These are phyloP conservation scores for Penicillium sclerotigenum DNA, from an alignment of 2,329 filamentous ascomycete species.

Conservation along the genomic window DNA sequence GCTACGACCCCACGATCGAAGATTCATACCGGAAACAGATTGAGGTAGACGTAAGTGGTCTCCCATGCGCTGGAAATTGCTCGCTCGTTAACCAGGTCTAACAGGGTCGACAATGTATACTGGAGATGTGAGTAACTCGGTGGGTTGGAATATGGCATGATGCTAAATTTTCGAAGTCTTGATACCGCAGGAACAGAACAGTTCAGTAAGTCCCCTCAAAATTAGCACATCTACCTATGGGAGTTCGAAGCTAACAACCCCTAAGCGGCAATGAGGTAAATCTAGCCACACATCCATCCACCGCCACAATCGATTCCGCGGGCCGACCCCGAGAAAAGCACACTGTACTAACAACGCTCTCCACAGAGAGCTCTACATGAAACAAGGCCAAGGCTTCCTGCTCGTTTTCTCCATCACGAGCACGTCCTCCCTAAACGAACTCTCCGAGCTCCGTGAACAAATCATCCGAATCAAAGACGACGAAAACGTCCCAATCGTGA, in stretches of 20 bases:
- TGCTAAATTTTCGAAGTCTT: constrained; percentile 51
- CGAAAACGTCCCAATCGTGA: constrained; percentile 78
- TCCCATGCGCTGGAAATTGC: neutral
- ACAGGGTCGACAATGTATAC: constrained; percentile 79
- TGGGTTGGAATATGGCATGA: constrained; percentile 9
- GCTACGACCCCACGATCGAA: constrained; percentile 83
- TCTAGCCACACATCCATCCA: neutral
- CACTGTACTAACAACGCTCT: constrained; percentile 23
- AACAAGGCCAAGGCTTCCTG: constrained; percentile 85
- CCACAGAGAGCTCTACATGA: constrained; percentile 79
- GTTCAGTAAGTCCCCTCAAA: constrained; percentile 65
- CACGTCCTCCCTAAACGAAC: constrained; percentile 74
- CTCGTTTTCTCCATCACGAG: constrained; percentile 91
- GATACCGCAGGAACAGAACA: constrained; percentile 91
- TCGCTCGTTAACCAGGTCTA: constrained; percentile 28
- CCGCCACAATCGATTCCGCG: neutral
- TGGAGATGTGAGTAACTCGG: constrained; percentile 70
- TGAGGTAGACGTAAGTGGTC: constrained; percentile 74
- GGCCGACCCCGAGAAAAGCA: neutral
- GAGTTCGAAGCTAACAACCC: constrained; percentile 16
- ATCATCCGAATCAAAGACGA: constrained; percentile 90
- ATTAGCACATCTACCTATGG: neutral
- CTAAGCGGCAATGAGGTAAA: constrained; percentile 57
- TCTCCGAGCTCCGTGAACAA: constrained; percentile 78
- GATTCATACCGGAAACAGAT: constrained; percentile 86